These are phyloP conservation scores for Exophiala alcalophila DNA, from an alignment of 2,329 filamentous ascomycete genomes.

Conservation along the genomic window DNA sequence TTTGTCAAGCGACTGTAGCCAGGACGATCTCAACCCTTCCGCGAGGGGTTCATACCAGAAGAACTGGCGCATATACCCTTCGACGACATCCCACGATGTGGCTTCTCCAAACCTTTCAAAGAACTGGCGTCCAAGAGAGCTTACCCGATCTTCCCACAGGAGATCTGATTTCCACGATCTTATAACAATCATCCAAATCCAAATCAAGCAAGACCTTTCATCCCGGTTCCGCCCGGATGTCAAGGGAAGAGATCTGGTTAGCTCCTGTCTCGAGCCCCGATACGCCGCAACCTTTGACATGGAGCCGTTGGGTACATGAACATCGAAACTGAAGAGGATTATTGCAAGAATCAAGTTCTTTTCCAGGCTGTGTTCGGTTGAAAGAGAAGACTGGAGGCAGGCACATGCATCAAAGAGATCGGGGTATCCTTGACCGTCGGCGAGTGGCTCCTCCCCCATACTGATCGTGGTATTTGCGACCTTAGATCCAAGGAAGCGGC, in stretches of 20 bases:
- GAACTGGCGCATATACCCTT: constrained; percentile 16
- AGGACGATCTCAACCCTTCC: constrained; percentile 8
- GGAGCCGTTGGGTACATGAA: constrained; percentile 7
- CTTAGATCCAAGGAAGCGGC: constrained; percentile 12
- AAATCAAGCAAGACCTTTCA: constrained; percentile 15
- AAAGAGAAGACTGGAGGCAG: constrained; percentile 19
- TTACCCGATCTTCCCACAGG: background rate
- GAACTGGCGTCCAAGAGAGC: constrained; percentile 4
- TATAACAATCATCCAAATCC: constrained; percentile 21
- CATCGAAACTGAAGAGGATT: constrained; percentile 20
- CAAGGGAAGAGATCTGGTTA: constrained; percentile 17
- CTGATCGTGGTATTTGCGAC: background rate
- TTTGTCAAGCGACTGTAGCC: constrained; percentile 7
- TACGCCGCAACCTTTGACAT: constrained; percentile 12
- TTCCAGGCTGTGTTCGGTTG: constrained; percentile 20
- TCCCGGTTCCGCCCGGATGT: constrained; percentile 1
- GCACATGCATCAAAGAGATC: constrained; percentile 20
- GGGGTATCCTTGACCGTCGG: constrained; percentile 16
- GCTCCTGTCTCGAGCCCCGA: constrained; percentile 17
- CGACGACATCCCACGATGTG: constrained; percentile 10
- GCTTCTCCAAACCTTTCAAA: constrained; percentile 16
- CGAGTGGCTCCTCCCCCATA: constrained; percentile 6
- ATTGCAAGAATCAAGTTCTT: constrained; percentile 20
- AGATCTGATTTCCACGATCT: constrained; percentile 11
- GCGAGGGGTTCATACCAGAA: constrained; percentile 18